These are phyloP conservation scores for Cutaneotrichosporon daszewskae DNA, from an alignment of 1,284 basidiomycete species.

Conservation along the genomic window DNA sequence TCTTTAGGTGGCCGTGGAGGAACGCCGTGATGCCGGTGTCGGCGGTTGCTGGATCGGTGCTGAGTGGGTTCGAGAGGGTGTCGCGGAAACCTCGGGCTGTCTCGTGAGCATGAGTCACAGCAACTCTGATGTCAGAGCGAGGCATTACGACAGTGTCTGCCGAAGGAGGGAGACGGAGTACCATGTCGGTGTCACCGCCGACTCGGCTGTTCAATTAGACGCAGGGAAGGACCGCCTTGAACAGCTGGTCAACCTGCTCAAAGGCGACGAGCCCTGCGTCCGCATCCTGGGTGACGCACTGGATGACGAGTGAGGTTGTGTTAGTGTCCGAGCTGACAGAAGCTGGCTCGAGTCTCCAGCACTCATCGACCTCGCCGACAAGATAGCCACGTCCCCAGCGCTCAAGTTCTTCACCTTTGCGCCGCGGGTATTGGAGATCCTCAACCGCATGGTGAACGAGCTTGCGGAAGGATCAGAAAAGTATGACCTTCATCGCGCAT, in stretches of 20 bases:
- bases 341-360: constrained; percentile 43
- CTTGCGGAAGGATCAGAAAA: constrained; percentile 26
- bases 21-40: constrained; percentile 38
- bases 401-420: constrained; percentile 44
- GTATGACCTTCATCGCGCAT: constrained; percentile 29
- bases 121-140: neutral
- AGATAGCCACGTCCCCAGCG: constrained; percentile 36
- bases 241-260: constrained; percentile 29
- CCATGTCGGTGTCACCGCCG: neutral
- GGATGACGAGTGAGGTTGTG: constrained; percentile 29
- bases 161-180: neutral
- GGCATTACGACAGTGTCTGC: neutral
- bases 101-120: constrained; percentile 40
- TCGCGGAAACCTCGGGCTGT: constrained; percentile 36
- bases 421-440: constrained; percentile 31
- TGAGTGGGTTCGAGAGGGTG: constrained; percentile 39
- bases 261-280: constrained; percentile 30
- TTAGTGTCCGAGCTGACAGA: constrained; percentile 5
- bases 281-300: constrained; percentile 40
- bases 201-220: constrained; percentile 1
- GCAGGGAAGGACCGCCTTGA: constrained; percentile 29
- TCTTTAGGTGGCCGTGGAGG: constrained; percentile 36
- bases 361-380: constrained; percentile 33
- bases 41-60: constrained; percentile 34
- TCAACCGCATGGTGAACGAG: constrained; percentile 30